Percentiles rank a stretch among this genome's conserved stretches.
phyloP scores from a whole-genome alignment of 495 filamentous ascomycete genomes.

The Podospora comata region DNA sequence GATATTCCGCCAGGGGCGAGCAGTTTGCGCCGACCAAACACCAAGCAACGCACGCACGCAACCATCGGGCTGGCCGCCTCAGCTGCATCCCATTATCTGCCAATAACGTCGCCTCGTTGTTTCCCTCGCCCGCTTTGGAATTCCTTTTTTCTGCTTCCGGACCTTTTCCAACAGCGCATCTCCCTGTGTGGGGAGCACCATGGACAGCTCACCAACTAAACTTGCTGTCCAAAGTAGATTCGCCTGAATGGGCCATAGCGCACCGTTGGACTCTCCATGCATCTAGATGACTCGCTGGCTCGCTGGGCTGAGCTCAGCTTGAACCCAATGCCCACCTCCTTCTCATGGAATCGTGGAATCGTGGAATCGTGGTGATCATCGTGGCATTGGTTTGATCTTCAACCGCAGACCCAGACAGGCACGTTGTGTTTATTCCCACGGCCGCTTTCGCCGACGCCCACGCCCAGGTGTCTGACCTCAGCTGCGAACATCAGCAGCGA shows the following conservation, averaged over 20 bases:
- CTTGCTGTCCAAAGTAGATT: neutral
- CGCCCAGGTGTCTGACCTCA: neutral
- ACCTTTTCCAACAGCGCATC: neutral
- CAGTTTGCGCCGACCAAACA: conserved; percentile 6
- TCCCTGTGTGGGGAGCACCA: neutral
- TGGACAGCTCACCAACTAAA: neutral
- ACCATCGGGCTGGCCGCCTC: conserved; percentile 1
- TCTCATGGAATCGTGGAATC: neutral
- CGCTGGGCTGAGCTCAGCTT: neutral
- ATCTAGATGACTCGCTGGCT: neutral
- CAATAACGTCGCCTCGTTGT: neutral
- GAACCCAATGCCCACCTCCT: neutral
- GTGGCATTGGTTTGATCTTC: conserved; percentile 7
- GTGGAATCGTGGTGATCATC: neutral
- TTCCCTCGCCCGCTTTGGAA: neutral
- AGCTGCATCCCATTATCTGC: neutral
- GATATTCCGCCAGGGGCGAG: neutral
- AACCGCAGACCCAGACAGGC: neutral
- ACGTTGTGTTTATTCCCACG: neutral
- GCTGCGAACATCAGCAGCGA: neutral
- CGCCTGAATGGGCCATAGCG: neutral
- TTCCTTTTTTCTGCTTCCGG: neutral
- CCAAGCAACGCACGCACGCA: neutral
- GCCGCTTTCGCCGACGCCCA: neutral
- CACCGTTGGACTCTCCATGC: neutral